Percentiles rank a stretch among this genome's conserved stretches.
Conservation (phyloP, 768 basidiomycete species). For the Leccinum sublutescens region DNA sequence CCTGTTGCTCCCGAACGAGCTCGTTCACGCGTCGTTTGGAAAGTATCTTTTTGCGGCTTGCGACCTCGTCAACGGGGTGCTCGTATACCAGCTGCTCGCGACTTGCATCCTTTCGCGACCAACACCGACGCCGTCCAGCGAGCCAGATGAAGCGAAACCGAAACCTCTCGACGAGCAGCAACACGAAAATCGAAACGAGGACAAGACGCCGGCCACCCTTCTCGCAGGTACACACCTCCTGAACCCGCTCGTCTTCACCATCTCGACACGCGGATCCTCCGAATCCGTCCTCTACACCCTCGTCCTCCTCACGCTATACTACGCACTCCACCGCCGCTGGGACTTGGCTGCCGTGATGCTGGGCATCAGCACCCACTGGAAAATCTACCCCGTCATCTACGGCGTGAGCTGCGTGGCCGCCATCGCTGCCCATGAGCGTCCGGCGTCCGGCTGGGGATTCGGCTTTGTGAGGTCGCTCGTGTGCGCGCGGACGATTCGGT, state of each 20-base stretch:
- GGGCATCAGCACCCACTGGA: conserved; percentile 91
- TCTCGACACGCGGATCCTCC: conserved; percentile 95
- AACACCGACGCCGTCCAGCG: not conserved
- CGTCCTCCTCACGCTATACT: conserved; percentile 68
- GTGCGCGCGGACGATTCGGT: conserved; percentile 55
- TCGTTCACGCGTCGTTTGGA: conserved; percentile 83
- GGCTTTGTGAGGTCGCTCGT: conserved; percentile 40
- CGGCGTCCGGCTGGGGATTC: conserved; percentile 17
- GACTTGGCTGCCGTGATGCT: conserved; percentile 65
- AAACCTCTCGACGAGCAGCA: conserved; percentile 6
- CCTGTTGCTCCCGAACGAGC: conserved; percentile 74
- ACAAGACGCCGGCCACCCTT: conserved; percentile 41
- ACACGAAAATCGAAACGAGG: not conserved
- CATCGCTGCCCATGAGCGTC: conserved; percentile 25
- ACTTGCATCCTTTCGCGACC: conserved; percentile 43
- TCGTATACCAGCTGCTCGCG: conserved; percentile 65
- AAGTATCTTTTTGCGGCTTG: conserved; percentile 85
- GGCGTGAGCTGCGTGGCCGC: conserved; percentile 63
- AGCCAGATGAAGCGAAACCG: conserved; percentile 3
- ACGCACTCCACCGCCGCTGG: conserved; percentile 58
- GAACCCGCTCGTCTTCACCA: conserved; percentile 93
- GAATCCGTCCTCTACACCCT: conserved; percentile 83
- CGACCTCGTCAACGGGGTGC: conserved; percentile 75
- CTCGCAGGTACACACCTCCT: conserved; percentile 76
- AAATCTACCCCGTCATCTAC: conserved; percentile 95